Base-by-base conservation (phyloP, 2,329 filamentous ascomycete species). In the Xylariaceae sp. region DNA sequence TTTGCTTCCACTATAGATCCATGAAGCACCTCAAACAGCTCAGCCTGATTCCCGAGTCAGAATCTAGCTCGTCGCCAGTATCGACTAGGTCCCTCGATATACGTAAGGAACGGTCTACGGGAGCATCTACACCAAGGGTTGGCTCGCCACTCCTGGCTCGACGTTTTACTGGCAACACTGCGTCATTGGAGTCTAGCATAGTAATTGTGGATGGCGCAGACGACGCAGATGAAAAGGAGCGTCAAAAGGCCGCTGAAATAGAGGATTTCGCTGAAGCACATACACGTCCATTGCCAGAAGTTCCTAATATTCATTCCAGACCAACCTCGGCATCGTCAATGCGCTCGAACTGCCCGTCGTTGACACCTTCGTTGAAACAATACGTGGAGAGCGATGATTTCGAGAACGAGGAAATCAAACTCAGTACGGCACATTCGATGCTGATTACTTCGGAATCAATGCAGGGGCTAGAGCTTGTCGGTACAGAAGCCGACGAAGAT, bases 1-100 rank as follows among this genome's bases (percentile, higher is more conserved):
- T 85, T 61, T 75, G 75, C 30, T 82, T 85, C 61, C 80, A 85
- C 60, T 85, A 85, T 63, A 77, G 82, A 35, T 81, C 79, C 5
- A 79, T 76, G 77, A 72, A 75, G 8, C 77, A 76, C 56, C 75
- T 86, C 9, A 67, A 73, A 6, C 70, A 75, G 37, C 73, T 84
- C 8, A 80, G 79, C 56, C 70, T 85, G 3, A 75, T 82, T 30
- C 75, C 78, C 0, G 66, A 67, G 42, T 48, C 53, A 8, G 58
- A 57, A 42, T 52, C 58, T 47, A 57, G 51, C 11, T 18, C 45
- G 23, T 58, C 58, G 13, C 55, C 63, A 37, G 47, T 37, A n/a
- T 45, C 51, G 2, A 59, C 53, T 17, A 42, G 37, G 30, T 53
- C 56, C 13, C 11, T 47, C 10, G 37, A 53, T 55, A 39, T 35